Percentiles rank a stretch among this genome's conserved stretches.
phyloP scores from a whole-genome alignment of 2,329 filamentous ascomycete species.

The Piedraia hortae region DNA sequence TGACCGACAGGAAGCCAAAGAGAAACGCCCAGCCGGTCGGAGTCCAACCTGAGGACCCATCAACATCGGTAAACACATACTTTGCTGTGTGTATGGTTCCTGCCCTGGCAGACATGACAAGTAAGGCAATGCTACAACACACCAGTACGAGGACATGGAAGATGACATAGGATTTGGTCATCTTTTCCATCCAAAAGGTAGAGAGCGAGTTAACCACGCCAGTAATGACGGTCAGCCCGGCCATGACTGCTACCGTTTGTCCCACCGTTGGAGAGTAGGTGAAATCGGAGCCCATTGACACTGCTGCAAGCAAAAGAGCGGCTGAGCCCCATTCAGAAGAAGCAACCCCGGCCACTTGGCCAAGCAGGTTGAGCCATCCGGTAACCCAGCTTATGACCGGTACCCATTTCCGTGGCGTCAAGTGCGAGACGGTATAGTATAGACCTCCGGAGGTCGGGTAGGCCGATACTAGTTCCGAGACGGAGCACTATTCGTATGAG shows the following conservation, averaged over 20 bases:
- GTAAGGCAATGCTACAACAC: slow-evolving; percentile 23
- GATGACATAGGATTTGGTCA: slow-evolving; percentile 29
- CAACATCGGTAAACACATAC: slow-evolving; percentile 28
- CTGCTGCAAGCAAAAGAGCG: slow-evolving; percentile 27
- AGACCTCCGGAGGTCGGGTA: slow-evolving; percentile 29
- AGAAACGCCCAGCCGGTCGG: slow-evolving; percentile 28
- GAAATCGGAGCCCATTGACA: slow-evolving; percentile 18
- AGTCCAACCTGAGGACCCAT: slow-evolving; percentile 25
- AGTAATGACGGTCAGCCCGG: slow-evolving; percentile 23
- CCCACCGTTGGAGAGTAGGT: slow-evolving; percentile 16
- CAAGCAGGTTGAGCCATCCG: slow-evolving; percentile 16
- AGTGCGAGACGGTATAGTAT: slow-evolving; percentile 29
- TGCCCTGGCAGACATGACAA: slow-evolving; percentile 15
- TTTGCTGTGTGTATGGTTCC: slow-evolving; percentile 23
- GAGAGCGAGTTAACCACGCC: slow-evolving; percentile 27
- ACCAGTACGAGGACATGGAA: slow-evolving; percentile 27
- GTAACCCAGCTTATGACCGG: slow-evolving; percentile 24
- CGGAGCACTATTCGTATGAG: slow-evolving; percentile 13
- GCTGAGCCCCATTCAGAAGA: slow-evolving; percentile 30
- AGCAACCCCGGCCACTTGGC: slow-evolving; percentile 26
- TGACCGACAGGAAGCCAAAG: slow-evolving; percentile 32
- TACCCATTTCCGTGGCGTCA: slow-evolving; percentile 22
- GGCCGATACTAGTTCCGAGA: slow-evolving; percentile 29
- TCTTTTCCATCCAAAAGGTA: slow-evolving; percentile 30
- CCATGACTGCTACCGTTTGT: slow-evolving; percentile 28